phyloP scores from a whole-genome alignment of 2,329 filamentous ascomycete species.

The Xylaria sp. region DNA sequence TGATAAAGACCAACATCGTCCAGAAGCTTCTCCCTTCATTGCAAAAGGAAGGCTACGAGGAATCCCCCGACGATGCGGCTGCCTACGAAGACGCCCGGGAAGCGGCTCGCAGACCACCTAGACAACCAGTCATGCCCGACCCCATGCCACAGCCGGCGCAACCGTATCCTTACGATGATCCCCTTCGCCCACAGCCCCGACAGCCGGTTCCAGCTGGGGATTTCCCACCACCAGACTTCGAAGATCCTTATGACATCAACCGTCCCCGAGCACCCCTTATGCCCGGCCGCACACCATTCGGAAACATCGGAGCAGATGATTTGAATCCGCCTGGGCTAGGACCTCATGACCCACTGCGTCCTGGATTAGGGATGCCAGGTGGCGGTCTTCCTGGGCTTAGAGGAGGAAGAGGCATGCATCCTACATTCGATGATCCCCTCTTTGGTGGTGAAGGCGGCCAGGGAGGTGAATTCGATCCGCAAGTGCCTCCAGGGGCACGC shows the following conservation, averaged over 20 bases:
- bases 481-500: conserved; percentile 85
- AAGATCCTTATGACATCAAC: conserved; percentile 89
- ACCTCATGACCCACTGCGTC: conserved; percentile 82
- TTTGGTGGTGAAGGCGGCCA: conserved; percentile 69
- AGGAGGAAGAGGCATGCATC: conserved; percentile 87
- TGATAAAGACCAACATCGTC: conserved; percentile 82
- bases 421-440: conserved; percentile 90
- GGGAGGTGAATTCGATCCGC: conserved; percentile 69
- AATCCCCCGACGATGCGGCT: conserved; percentile 58
- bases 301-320: conserved; percentile 83
- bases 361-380: conserved; percentile 69
- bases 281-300: conserved; percentile 65
- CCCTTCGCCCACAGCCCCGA: conserved; percentile 69
- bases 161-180: conserved; percentile 74
- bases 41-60: conserved; percentile 82
- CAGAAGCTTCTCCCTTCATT: conserved; percentile 84
- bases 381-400: conserved; percentile 67
- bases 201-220: conserved; percentile 75
- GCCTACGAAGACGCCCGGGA: conserved; percentile 55
- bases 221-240: conserved; percentile 88
- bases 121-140: conserved; percentile 58
- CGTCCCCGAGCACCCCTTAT: conserved; percentile 62
- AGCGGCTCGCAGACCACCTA: conserved; percentile 55
- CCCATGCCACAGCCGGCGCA: conserved; percentile 68
- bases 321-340: conserved; percentile 87